phyloP scores from a whole-genome alignment of 208 protist species.

The Leishmania turanica region DNA sequence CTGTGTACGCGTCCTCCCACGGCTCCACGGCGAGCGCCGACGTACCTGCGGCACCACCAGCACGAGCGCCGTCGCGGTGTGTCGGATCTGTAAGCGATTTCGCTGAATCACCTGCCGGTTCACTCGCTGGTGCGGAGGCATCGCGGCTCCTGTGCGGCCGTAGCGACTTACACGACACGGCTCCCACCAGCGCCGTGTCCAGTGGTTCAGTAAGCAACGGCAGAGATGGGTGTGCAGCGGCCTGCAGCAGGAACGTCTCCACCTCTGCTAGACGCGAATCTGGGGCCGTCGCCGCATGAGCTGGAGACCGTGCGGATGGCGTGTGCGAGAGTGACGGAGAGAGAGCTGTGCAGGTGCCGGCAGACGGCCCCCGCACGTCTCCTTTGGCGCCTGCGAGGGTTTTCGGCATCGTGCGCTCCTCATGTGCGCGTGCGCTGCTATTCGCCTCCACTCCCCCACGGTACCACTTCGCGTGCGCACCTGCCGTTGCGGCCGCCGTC shows the following conservation, averaged over 20 bases:
- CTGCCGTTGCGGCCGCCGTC: background rate
- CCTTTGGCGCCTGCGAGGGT: background rate
- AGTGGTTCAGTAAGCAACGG: background rate
- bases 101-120: background rate
- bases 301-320: background rate
- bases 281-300: background rate
- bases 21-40: background rate
- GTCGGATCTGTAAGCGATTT: background rate
- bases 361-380: background rate
- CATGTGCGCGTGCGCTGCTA: background rate
- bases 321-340: background rate
- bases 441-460: background rate
- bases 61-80: background rate
- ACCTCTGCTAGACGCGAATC: constrained; percentile 16
- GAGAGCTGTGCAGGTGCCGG: background rate
- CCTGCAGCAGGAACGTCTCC: constrained; percentile 17
- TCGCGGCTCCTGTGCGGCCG: background rate
- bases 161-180: background rate
- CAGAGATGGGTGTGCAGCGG: constrained; percentile 1
- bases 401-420: background rate
- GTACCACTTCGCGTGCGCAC: too few relatives aligned
- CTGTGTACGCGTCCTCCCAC: constrained; percentile 32
- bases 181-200: background rate
- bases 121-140: background rate
- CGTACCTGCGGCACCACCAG: too few relatives aligned